Conservation (phyloP, 1,139 yeast species). For the Blastobotrys proliferans region DNA sequence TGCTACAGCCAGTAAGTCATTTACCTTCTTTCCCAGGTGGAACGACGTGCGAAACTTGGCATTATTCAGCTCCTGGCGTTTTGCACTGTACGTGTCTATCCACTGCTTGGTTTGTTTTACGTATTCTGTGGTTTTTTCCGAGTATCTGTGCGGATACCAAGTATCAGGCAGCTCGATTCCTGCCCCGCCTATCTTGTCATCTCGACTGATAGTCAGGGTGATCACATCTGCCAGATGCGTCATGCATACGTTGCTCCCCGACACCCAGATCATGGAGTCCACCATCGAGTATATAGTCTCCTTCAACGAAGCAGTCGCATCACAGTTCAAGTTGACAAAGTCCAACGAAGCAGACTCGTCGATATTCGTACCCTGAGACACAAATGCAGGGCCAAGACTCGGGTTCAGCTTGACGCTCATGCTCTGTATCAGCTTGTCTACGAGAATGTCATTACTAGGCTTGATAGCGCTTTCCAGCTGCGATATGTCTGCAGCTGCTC, state of each 20-base stretch:
- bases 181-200: constrained; percentile 30
- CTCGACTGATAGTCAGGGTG: constrained; percentile 38
- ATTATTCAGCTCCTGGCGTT: constrained; percentile 22
- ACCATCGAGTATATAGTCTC: constrained; percentile 26
- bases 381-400: background rate
- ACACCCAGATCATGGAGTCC: constrained; percentile 29
- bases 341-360: constrained; percentile 1
- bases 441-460: background rate
- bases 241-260: constrained; percentile 28
- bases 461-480: constrained; percentile 1
- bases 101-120: constrained; percentile 22
- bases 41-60: constrained; percentile 20
- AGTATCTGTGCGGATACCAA: constrained; percentile 47
- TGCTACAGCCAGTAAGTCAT: constrained; percentile 32
- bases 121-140: constrained; percentile 29
- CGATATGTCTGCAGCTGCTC: constrained; percentile 8
- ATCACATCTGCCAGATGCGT: constrained; percentile 38
- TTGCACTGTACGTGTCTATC: constrained; percentile 24
- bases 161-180: constrained; percentile 37
- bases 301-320: constrained; percentile 25
- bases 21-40: constrained; percentile 35
- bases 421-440: background rate
- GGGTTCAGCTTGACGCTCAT: background rate
- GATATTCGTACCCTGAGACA: constrained; percentile 3
- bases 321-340: constrained; percentile 25